A percentile compares a stretch with the other conserved stretches of the same genome.
Conservation (phyloP, 1,139 yeast genomes). For the Suhomyces yuchorum region DNA sequence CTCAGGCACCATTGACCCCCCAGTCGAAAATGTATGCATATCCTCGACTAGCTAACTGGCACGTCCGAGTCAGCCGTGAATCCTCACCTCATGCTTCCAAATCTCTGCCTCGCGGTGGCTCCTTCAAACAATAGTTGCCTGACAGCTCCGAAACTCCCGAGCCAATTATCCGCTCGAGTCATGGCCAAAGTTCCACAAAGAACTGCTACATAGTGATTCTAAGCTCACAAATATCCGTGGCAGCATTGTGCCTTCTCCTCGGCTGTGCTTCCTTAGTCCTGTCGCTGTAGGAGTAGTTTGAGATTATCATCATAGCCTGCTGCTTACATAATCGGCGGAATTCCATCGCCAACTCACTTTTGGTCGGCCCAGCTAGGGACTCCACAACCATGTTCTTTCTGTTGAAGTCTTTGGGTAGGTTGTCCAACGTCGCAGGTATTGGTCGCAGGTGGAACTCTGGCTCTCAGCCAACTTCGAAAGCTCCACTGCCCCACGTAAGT, state of each 20-base stretch:
- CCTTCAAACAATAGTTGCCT: not conserved
- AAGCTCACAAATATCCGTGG: not conserved
- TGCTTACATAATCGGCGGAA: conserved; percentile 1
- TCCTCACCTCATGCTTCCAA: not conserved
- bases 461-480: not conserved
- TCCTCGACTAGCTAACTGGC: not conserved
- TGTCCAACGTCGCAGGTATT: not conserved
- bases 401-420: not conserved
- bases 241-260: not conserved
- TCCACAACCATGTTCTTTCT: not conserved
- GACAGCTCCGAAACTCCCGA: conserved; percentile 4
- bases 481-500: conserved; percentile 8
- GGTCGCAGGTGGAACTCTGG: not conserved
- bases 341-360: not conserved
- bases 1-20: too few relatives aligned
- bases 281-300: too few relatives aligned
- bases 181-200: not conserved
- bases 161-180: not conserved
- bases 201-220: not conserved
- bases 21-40: too few relatives aligned
- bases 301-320: not conserved
- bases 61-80: conserved; percentile 1
- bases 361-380: not conserved
- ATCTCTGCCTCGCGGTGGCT: not conserved
- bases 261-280: not conserved